Evolutionary conservation across 2,329 filamentous ascomycete species (phyloP).

Genomic region (Bipolaris cookei): DNA sequence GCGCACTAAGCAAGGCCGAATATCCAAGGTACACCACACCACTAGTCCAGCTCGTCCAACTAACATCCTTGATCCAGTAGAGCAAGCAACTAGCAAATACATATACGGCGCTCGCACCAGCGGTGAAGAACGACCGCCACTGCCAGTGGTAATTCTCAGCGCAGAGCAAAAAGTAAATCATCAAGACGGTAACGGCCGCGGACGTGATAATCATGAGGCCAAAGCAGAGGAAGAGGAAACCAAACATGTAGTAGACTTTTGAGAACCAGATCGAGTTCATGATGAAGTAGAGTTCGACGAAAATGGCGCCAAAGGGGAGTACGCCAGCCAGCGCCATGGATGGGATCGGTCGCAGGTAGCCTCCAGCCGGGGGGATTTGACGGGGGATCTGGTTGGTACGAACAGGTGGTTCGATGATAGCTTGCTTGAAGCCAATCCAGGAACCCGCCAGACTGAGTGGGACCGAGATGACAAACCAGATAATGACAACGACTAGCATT

Average conservation of each 20-base stretch:
- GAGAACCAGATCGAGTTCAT: slow-evolving; percentile 99
- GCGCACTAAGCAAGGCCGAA: slow-evolving; percentile 82
- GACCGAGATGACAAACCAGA: slow-evolving; percentile 97
- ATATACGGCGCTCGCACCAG: slow-evolving; percentile 87
- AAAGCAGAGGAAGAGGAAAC: slow-evolving; percentile 97
- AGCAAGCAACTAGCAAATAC: slow-evolving; percentile 91
- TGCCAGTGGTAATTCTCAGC: slow-evolving; percentile 99
- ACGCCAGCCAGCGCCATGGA: slow-evolving; percentile 92
- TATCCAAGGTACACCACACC: slow-evolving; percentile 94
- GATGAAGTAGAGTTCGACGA: slow-evolving; percentile 98
- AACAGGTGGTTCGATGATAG: slow-evolving; percentile 77
- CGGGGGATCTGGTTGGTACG: slow-evolving; percentile 97
- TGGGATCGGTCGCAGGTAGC: slow-evolving; percentile 84
- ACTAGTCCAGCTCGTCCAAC: slow-evolving; percentile 81
- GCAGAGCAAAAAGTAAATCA: slow-evolving; percentile 96
- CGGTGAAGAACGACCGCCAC: slow-evolving; percentile 91
- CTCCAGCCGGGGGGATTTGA: slow-evolving; percentile 84
- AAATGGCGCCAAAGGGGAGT: slow-evolving; percentile 93
- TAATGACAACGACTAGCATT: slow-evolving; percentile 89
- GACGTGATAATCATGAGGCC: slow-evolving; percentile 96
- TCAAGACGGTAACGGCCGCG: slow-evolving; percentile 86
- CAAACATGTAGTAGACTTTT: slow-evolving; percentile 99
- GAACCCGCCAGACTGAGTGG: slow-evolving; percentile 88
- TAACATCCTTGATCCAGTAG: slow-evolving; percentile 88
- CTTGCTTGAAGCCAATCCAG: slow-evolving; percentile 84